Evolutionary conservation across 2,329 filamentous ascomycete species (phyloP), one percentile per base, ranked within the genome.

Genomic region (Arthrocladium fulminans): DNA sequence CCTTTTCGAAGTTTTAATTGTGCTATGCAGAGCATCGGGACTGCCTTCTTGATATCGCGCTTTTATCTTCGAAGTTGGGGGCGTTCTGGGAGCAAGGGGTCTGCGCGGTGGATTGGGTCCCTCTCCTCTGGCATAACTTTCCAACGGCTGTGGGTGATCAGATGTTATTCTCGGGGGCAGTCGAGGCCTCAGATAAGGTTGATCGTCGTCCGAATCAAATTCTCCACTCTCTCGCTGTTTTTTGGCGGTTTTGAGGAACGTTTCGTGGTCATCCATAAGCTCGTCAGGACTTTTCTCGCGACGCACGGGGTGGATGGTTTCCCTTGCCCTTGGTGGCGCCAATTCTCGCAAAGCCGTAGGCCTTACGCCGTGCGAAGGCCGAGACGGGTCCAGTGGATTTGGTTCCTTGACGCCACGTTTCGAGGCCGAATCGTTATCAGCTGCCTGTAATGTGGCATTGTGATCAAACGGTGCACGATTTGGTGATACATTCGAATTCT

Each of bases 1-100:
- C 4, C 17, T 43, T 29, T 23, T 17, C 19, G 23, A 10, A 25
- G 40, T 43, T 8, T 43, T 17, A n/a, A 43, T 12, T 13, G 19
- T 23, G 8, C 12, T 20, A 17, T 54, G 53, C 12, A 55, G 27
- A 5, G 32, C 49, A 51, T 55, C 53, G 17, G 53, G 53, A 22
- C 53, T 55, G 3, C 34, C 13, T 24, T 9, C 39, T 12, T 25
- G 10, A n/a, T n/a, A 17, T 12, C 39, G 20, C 8, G 22, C 39
- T n/a, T 4, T 23, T 13, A 42, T 42, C 13, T 25, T 42, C 3
- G 39, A 42, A 3, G 19, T 42, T n/a, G 22, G 8, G 8, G 39
- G 39, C 19, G 39, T 42, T 9, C n/a, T 42, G 20, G 22, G 3
- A 3, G 22, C 22, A 15, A 25, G 13, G 13, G 22, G 13, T n/a